Base-by-base conservation (phyloP, 129 eudicot genomes). In the Rutidosis leptorrhynchoides region DNA sequence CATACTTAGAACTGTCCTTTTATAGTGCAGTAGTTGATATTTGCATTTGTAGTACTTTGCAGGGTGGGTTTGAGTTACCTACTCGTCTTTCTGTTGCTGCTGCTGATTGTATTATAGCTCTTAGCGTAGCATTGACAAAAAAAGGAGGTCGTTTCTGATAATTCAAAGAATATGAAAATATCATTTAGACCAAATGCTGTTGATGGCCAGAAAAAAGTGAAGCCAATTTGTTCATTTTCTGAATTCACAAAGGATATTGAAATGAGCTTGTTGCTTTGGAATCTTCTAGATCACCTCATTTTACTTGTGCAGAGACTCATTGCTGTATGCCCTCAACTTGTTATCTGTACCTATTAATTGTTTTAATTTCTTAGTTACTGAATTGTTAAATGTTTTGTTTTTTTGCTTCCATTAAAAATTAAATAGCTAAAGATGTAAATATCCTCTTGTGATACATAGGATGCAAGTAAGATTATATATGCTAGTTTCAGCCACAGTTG, bases 61-160 rank as follows among this genome's bases (percentile, higher is more conserved):
- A 83, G 78, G 96, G 84, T 61, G 96, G 81, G 21, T 87, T 79
- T 80, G 98, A 91, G 86, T 85, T 91, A 82, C 98, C 98, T 77
- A 91, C 98, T 70, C 96, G 98, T 58, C 90, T 91, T 77, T 70
- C 96, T 64, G 76, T 83, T 43, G 90, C 95, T 56, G 88, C 98
- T 77, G 90, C 98, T 7, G 98, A 87, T 78, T 88, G 88, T 45
- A 63, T 78, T 37, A 76, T 91, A 58, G 65, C 90, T 20, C 88
- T 85, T 29, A 81, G 83, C 58, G 76, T 83, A 19, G 94, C 88
- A 19, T 70, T 87, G 70, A 78, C 89, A n/a, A 81, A 64, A n/a
- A 69, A 77, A 70, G 54, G 77, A 76, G 57, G 51, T 46, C 56
- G 74, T 12, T 16, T 81, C 90, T 63, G 63, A 77, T 32, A 32